phyloP scores from a whole-genome alignment of 1,284 basidiomycete species.

The Cutaneotrichosporon cutaneum region DNA sequence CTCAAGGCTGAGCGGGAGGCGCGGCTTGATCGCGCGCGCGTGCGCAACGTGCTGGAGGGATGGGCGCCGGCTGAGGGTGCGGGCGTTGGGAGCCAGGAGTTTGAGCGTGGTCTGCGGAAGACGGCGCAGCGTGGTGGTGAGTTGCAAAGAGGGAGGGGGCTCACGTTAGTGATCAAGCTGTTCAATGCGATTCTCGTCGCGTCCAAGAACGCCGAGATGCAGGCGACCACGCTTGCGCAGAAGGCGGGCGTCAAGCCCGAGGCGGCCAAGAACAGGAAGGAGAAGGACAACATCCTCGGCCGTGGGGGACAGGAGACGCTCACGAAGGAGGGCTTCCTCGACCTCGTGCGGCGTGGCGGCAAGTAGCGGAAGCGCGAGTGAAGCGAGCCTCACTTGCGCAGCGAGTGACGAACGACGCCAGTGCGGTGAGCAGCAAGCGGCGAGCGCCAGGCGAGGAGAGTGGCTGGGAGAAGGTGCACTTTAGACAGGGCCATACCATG shows the following conservation, averaged over 20 bases:
- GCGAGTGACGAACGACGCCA: background rate
- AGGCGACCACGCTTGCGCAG: slow-evolving; percentile 27
- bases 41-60: slow-evolving; percentile 50
- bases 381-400: background rate
- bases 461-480: background rate
- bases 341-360: slow-evolving; percentile 44
- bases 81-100: slow-evolving; percentile 46
- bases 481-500: background rate
- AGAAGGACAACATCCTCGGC: slow-evolving; percentile 54
- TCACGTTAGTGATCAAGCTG: slow-evolving; percentile 51
- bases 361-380: slow-evolving; percentile 5
- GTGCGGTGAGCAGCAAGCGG: too few relatives aligned
- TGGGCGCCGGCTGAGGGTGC: slow-evolving; percentile 41
- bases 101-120: slow-evolving; percentile 53
- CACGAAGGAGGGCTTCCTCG: slow-evolving; percentile 55
- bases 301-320: slow-evolving; percentile 47
- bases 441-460: background rate
- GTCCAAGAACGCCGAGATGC: slow-evolving; percentile 44
- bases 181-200: slow-evolving; percentile 55
- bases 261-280: slow-evolving; percentile 39
- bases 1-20: slow-evolving; percentile 47
- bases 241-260: slow-evolving; percentile 45
- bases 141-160: slow-evolving; percentile 20
- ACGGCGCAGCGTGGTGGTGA: slow-evolving; percentile 54
- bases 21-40: slow-evolving; percentile 47